Base-by-base conservation (phyloP, 176 grass and related monocot species). In the Carex cristatella region DNA sequence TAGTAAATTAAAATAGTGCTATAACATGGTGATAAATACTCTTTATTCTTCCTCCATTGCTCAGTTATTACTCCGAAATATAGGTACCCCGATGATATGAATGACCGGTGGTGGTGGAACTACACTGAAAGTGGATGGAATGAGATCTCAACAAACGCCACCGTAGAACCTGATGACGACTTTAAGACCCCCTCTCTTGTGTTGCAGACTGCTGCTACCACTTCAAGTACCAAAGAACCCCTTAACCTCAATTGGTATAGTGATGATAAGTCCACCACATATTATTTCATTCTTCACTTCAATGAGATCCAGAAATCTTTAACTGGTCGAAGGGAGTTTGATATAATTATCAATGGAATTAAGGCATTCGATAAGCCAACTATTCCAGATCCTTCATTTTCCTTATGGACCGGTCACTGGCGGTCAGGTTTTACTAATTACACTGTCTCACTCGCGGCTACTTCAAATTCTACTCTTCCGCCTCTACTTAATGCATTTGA, bases 401-500 rank as follows among this genome's bases (percentile, higher is more conserved):
- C 44, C 44, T 46, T 46, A 1, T 31, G 62, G 62, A 65, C 8
- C 0, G 7, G 1, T 69, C 14, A 69, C 32, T 69, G 66, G 66
- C 4, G 5, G 9, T 2, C 66, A 18, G 15, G 15, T 15, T 18
- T 4, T 14, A 59, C 56, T 18, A 5, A 3, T 14, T 18, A 59
- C 3, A 15, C 0, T 16, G 13, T 59, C 14, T 59, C 13, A 0
- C 56, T 59, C 4, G 14, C 1, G 5, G 56, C 56, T 59, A 15
- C 56, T 59, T 1, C 4, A 59, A 4, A 16, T 5, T 59, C 56
- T 1, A 89, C 65, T 83, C 69, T 88, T 54, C 86, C 81, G 7
- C 86, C 86, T 0, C 42, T 88, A n/a, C 69, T 88, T 19, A 84
- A 88, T 44, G 86, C 80, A 32, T 31, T 88, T 6, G 86, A 88